Conservation (phyloP, 2,329 filamentous ascomycete genomes). For the Pseudonectria buxi region DNA sequence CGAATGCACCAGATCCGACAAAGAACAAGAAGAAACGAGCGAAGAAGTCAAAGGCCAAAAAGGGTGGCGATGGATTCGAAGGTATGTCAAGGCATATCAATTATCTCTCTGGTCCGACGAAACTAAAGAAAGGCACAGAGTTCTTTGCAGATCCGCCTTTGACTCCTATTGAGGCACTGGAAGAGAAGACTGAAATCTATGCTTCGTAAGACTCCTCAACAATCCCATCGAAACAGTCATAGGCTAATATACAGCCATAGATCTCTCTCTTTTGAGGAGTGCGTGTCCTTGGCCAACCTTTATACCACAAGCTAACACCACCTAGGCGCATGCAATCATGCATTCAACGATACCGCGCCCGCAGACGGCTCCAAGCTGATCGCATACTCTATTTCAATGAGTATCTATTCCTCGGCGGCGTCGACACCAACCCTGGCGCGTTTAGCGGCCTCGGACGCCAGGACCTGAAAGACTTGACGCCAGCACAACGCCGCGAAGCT, state of each 20-base stretch:
- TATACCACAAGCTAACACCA: conserved; percentile 9
- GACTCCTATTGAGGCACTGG: conserved; percentile 58
- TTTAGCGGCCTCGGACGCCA: conserved; percentile 57
- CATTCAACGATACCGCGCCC: conserved; percentile 72
- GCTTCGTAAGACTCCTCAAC: conserved; percentile 40
- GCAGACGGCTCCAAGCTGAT: conserved; percentile 63
- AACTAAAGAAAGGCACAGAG: conserved; percentile 47
- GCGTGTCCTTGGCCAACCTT: conserved; percentile 7
- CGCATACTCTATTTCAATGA: conserved; percentile 64
- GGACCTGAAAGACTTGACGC: conserved; percentile 49
- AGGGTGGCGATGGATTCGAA: conserved; percentile 64
- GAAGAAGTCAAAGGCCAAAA: conserved; percentile 27
- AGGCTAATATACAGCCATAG: not conserved
- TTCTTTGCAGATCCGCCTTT: conserved; percentile 75
- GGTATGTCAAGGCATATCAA: no score
- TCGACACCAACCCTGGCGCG: conserved; percentile 50
- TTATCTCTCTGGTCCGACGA: no score
- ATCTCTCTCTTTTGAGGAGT: conserved; percentile 47
- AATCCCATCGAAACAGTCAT: not conserved
- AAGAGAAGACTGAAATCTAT: conserved; percentile 63
- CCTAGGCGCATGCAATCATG: conserved; percentile 73
- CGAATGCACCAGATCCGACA: no score
- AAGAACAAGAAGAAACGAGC: no score
- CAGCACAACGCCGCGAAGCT: conserved; percentile 54
- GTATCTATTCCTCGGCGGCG: conserved; percentile 76